Evolutionary conservation across 2,329 filamentous ascomycete species (phyloP).

Genomic region (Orbilia quercus): DNA sequence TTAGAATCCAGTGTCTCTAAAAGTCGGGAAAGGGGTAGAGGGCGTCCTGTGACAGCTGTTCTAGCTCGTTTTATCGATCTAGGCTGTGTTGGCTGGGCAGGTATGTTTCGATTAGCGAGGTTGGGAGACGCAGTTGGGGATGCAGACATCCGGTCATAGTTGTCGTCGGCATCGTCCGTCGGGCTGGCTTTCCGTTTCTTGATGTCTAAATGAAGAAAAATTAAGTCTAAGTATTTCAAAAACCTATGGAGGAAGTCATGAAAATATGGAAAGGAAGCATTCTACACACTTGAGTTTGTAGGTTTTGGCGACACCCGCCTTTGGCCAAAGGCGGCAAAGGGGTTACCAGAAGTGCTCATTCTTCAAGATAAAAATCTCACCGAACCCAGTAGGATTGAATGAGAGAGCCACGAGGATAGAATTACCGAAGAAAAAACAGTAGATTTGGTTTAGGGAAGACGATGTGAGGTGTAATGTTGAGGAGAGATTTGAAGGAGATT

Average conservation of each 20-base stretch:
- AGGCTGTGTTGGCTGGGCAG: conserved; percentile 73
- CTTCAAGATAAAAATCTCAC: background rate
- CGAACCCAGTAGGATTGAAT: background rate
- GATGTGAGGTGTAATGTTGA: conserved; percentile 3
- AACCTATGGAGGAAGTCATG: background rate
- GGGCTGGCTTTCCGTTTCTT: conserved; percentile 53
- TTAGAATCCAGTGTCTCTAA: conserved; percentile 90
- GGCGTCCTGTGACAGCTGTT: conserved; percentile 75
- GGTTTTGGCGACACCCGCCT: conserved; percentile 49
- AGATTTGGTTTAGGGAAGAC: background rate
- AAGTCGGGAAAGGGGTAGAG: conserved; percentile 77
- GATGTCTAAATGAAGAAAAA: conserved; percentile 7
- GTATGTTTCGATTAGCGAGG: conserved; percentile 74
- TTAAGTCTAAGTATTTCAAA: background rate
- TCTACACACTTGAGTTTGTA: conserved; percentile 8
- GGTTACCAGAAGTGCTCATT: conserved; percentile 39
- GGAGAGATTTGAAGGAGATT: conserved; percentile 2
- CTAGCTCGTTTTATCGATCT: conserved; percentile 72
- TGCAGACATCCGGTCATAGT: conserved; percentile 87
- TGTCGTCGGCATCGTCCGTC: conserved; percentile 62
- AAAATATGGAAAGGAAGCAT: background rate
- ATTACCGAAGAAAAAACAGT: conserved; percentile 2
- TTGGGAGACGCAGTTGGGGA: conserved; percentile 87
- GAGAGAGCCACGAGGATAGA: background rate
- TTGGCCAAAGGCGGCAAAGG: conserved; percentile 36